Evolutionary conservation across 2,329 filamentous ascomycete species (phyloP), one percentile per base, ranked within the genome.

Genomic region (Fusarium tupiense): DNA sequence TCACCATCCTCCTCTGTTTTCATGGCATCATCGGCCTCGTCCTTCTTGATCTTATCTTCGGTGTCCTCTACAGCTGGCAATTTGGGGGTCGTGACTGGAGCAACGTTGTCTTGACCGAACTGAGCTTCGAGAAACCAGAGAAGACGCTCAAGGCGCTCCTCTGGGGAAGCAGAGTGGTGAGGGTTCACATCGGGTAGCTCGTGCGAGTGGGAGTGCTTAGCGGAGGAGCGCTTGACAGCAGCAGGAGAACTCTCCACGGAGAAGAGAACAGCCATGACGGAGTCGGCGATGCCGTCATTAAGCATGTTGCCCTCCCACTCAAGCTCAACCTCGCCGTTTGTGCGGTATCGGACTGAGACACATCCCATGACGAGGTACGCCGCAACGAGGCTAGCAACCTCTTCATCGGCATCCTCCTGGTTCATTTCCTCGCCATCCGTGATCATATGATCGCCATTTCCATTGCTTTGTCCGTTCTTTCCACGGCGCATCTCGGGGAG

Each of bases 221-320:
- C 66, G 9, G 77, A 77, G 41, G 76, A 80, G 44, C 94, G 93
- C 84, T 96, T 97, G 58, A 99, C 96, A 19, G 96, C 96, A 20
- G 96, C 96, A 10, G 96, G 96, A 61, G 94, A 97, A 82, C 93
- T 97, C 84, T 99, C 96, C 29, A 98, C 94, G 0, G 93, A 95
- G 77, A 98, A 91, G 17, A 99, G 88, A 6, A 98, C 94, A 2
- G 95, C 95, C 88, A 98, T 94, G 62, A 98, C 93, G 22, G 96
- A 95, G 83, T 99, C 96, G n/a, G 96, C 96, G 79, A 99, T 97
- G 69, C 95, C 94, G 80, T 99, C 96, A 82, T 98, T 99, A 79
- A 98, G 92, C 85, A 98, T 93, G 81, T 98, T 99, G 66, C 95
- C 96, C 82, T 98, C 96, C 96, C 96, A 99, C 83, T 98, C 95